A percentile compares a stretch with the other conserved stretches of the same genome.
Conservation (phyloP, 2,329 filamentous ascomycete genomes). For the Chaetomium sp. region DNA sequence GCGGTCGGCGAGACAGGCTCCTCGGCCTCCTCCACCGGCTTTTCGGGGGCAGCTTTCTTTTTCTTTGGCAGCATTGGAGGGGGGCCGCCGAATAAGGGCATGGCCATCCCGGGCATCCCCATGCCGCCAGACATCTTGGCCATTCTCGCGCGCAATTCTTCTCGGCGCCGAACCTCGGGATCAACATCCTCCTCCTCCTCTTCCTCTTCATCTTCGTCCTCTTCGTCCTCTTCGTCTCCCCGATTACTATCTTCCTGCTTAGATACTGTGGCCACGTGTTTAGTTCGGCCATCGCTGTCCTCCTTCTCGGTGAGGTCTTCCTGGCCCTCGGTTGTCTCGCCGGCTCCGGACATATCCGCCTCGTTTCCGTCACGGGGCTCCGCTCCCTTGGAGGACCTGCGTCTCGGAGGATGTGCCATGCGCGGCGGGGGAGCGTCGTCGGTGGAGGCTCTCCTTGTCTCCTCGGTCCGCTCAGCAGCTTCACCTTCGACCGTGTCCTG, state of each 20-base stretch:
- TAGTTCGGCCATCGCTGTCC: constrained; percentile 66
- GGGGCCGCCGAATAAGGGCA: constrained; percentile 42
- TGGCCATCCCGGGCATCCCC: constrained; percentile 90
- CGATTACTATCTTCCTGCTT: constrained; percentile 48
- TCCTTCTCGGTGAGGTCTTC: constrained; percentile 69
- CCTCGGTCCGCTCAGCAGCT: constrained; percentile 53
- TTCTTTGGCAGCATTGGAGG: constrained; percentile 67
- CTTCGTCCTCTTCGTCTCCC: constrained; percentile 51
- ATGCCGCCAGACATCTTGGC: constrained; percentile 98
- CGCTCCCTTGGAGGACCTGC: constrained; percentile 54
- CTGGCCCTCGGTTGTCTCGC: constrained; percentile 63
- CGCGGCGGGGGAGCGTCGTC: constrained; percentile 51
- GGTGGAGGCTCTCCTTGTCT: constrained; percentile 53
- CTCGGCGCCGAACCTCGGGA: constrained; percentile 79
- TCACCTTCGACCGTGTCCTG: constrained; percentile 45
- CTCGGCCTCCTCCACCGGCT: constrained; percentile 48
- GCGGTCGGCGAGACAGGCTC: constrained; percentile 48
- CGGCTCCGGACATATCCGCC: constrained; percentile 65
- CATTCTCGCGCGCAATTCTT: constrained; percentile 92
- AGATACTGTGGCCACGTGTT: constrained; percentile 38
- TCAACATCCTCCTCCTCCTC: constrained; percentile 73
- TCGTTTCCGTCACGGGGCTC: constrained; percentile 63
- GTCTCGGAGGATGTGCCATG: constrained; percentile 49
- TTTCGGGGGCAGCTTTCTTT: constrained; percentile 54
- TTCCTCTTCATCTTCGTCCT: constrained; percentile 65